phyloP scores from a whole-genome alignment of 1,284 basidiomycete genomes.

The Apiotrichum sp. region DNA sequence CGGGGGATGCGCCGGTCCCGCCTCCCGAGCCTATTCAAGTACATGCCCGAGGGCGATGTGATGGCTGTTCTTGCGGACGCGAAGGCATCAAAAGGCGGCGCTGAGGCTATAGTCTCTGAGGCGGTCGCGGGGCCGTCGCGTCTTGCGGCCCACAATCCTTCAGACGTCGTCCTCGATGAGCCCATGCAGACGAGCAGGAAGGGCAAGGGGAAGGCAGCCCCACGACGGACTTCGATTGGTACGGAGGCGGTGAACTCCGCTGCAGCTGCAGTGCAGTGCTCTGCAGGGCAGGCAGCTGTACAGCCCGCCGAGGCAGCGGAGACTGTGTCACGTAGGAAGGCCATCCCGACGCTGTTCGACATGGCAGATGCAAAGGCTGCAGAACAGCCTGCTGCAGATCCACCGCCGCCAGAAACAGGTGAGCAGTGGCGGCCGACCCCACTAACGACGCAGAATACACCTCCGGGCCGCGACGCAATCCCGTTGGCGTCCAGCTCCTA shows the following conservation, averaged over 20 bases:
- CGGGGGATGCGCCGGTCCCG: slow-evolving; percentile 3
- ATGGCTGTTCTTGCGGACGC: not conserved
- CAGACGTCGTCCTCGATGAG: not conserved
- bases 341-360: not conserved
- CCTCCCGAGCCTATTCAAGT: slow-evolving; percentile 21
- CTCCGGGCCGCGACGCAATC: slow-evolving; percentile 55
- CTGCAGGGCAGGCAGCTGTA: too few species aligned
- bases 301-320: too few species aligned
- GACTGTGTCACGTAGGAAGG: not conserved
- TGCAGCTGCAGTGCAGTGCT: too few species aligned
- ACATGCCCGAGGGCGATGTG: slow-evolving; percentile 6
- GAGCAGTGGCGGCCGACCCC: too few species aligned
- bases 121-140: not conserved
- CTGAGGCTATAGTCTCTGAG: too few species aligned
- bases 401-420: too few species aligned
- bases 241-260: too few species aligned
- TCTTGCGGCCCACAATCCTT: not conserved
- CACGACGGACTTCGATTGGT: too few species aligned
- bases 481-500: slow-evolving; percentile 87
- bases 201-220: not conserved
- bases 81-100: too few species aligned
- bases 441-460: too few species aligned
- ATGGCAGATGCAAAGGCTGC: not conserved
- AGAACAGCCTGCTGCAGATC: not conserved
- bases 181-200: not conserved